phyloP scores from a whole-genome alignment of 2,329 filamentous ascomycete genomes.

The Didymella arachidicola region DNA sequence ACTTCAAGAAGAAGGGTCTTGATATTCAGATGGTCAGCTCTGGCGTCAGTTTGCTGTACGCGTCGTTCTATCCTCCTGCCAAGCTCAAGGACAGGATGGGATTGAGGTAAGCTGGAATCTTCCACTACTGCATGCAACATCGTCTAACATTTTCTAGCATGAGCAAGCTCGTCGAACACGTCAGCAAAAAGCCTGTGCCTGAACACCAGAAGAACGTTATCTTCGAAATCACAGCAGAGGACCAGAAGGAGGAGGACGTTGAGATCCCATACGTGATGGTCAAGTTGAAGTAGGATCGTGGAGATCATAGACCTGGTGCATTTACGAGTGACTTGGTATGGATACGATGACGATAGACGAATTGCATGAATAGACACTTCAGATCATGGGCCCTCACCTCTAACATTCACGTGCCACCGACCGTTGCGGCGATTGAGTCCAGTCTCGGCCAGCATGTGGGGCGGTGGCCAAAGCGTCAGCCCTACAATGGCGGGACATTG shows the following conservation, averaged over 20 bases:
- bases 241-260: constrained; percentile 87
- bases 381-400: background rate
- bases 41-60: constrained; percentile 94
- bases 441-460: constrained; percentile 16
- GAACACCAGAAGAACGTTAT: constrained; percentile 94
- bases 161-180: constrained; percentile 83
- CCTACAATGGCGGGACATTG: constrained; percentile 35
- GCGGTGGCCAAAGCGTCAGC: constrained; percentile 34
- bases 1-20: constrained; percentile 81
- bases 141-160: constrained; percentile 64
- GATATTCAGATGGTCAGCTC: constrained; percentile 93
- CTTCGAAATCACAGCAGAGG: constrained; percentile 92
- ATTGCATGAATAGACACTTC: constrained; percentile 17
- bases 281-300: constrained; percentile 60
- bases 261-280: constrained; percentile 98
- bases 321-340: background rate
- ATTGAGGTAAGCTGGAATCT: constrained; percentile 65
- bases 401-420: background rate
- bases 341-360: constrained; percentile 11
- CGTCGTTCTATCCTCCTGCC: constrained; percentile 85
- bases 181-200: constrained; percentile 92
- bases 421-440: constrained; percentile 7
- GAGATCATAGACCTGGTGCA: background rate
- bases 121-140: no score
- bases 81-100: constrained; percentile 82